Conservation (phyloP, 768 basidiomycete genomes). For the Russula virescens region DNA sequence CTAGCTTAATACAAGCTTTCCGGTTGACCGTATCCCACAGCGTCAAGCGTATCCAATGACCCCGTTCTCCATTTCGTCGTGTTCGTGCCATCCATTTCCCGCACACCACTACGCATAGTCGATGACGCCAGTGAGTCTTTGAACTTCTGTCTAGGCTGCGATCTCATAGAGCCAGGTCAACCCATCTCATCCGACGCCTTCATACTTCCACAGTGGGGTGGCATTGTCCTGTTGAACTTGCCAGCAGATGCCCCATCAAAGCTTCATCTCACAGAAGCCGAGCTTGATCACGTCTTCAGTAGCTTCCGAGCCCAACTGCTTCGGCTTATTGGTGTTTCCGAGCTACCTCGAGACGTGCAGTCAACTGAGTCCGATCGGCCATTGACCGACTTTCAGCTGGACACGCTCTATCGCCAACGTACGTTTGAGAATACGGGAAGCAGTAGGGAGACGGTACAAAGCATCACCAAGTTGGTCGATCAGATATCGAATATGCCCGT, state of each 20-base stretch:
- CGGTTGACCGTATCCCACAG: conserved; percentile 37
- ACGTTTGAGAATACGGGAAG: conserved; percentile 61
- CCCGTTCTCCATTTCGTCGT: conserved; percentile 91
- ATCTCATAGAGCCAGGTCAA: conserved; percentile 35
- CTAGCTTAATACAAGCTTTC: background rate
- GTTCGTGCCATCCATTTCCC: conserved; percentile 71
- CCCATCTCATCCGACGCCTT: conserved; percentile 59
- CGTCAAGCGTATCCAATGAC: conserved; percentile 88
- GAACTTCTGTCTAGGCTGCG: background rate
- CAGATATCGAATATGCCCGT: conserved; percentile 94
- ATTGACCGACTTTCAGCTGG: conserved; percentile 74
- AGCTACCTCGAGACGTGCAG: conserved; percentile 45
- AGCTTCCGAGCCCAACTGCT: conserved; percentile 69
- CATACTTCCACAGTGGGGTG: conserved; percentile 91
- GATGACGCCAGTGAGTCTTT: conserved; percentile 41
- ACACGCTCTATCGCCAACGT: conserved; percentile 67
- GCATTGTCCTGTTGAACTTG: conserved; percentile 74
- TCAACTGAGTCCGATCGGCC: conserved; percentile 25
- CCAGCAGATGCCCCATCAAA: conserved; percentile 30
- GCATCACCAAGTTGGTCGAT: conserved; percentile 77
- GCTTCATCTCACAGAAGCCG: conserved; percentile 37
- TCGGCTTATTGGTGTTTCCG: conserved; percentile 75
- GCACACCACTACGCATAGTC: conserved; percentile 65
- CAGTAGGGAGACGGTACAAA: conserved; percentile 68
- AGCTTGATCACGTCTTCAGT: conserved; percentile 50